Evolutionary conservation across 306 rosid species (phyloP).

Genomic region (Geum urbanum): DNA sequence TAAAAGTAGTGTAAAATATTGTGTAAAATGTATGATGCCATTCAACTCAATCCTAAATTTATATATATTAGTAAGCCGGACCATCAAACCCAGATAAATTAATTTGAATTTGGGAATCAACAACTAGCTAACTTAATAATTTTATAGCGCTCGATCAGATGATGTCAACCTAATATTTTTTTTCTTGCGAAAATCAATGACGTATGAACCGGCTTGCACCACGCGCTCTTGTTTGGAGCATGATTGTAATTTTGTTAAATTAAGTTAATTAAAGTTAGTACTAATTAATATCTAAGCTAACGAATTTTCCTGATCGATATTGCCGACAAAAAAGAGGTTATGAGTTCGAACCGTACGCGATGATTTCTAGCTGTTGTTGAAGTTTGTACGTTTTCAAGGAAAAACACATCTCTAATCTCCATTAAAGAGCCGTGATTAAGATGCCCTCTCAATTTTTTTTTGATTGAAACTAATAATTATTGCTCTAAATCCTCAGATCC

Average conservation of each 20-base stretch:
- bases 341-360: no score
- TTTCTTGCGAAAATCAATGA: not conserved
- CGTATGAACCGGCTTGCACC: not conserved
- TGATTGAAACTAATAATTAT: not conserved
- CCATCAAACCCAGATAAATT: not conserved
- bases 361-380: no score
- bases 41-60: no score
- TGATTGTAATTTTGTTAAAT: not conserved
- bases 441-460: not conserved
- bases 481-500: conserved; percentile 41
- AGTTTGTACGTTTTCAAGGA: no score
- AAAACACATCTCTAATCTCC: no score
- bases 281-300: not conserved
- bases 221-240: not conserved
- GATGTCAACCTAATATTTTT: conserved; percentile 2
- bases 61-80: no score
- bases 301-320: no score
- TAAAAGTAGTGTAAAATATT: no score
- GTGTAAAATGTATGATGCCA: no score
- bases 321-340: no score
- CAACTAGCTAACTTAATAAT: not conserved
- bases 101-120: not conserved
- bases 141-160: not conserved
- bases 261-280: not conserved
- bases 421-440: no score